Conservation (phyloP, 441 rosid species). For the Lepidium campestre region DNA sequence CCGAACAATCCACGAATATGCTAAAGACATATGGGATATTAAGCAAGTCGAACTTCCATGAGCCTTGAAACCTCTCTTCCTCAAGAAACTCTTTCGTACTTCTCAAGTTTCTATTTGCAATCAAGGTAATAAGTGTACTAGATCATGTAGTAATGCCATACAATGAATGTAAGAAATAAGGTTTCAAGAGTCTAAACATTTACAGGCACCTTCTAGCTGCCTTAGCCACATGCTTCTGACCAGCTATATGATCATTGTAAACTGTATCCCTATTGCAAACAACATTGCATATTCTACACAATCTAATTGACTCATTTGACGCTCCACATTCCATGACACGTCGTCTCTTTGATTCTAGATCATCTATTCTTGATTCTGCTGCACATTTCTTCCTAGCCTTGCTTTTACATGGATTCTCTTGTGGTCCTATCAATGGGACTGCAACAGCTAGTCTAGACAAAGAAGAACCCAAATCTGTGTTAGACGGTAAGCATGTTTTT, state of each 20-base stretch:
- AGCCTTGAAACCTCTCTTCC: background rate
- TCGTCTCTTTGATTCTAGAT: conserved; percentile 41
- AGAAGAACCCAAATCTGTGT: background rate
- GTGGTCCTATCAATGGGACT: conserved; percentile 32
- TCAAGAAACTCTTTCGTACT: background rate
- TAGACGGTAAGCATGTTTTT: background rate
- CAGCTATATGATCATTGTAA: conserved; percentile 33
- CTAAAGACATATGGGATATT: conserved; percentile 79
- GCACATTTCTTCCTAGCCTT: conserved; percentile 25
- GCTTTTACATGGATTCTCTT: conserved; percentile 23
- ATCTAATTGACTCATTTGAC: conserved; percentile 36
- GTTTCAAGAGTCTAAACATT: background rate
- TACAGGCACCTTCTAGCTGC: conserved; percentile 3
- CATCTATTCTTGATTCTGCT: background rate
- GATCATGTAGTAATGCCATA: conserved; percentile 7
- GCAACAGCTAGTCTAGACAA: background rate
- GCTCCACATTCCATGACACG: conserved; percentile 40
- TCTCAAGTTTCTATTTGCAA: background rate
- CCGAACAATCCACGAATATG: conserved; percentile 85
- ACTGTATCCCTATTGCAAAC: conserved; percentile 46
- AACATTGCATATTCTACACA: conserved; percentile 40
- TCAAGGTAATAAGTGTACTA: conserved; percentile 11
- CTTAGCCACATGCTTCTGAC: conserved; percentile 41
- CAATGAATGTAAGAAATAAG: conserved; percentile 6
- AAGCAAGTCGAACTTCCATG: conserved; percentile 51